phyloP scores from a whole-genome alignment of 2,329 filamentous ascomycete species.

The Pseudogymnoascus sp. region DNA sequence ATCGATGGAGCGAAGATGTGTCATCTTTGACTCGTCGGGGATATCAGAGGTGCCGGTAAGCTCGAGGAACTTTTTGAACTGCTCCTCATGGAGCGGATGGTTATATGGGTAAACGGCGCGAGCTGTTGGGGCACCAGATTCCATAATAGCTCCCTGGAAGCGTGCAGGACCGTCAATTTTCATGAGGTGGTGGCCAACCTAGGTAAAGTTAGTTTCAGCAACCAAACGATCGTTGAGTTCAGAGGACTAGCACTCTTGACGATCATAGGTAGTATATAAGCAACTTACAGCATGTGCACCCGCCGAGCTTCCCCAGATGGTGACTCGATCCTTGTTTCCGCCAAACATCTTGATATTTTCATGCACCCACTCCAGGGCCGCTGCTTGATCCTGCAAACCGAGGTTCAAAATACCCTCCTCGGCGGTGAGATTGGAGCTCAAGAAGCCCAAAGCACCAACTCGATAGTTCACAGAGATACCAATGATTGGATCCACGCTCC shows the following conservation, averaged over 20 bases:
- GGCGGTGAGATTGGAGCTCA: constrained; percentile 45
- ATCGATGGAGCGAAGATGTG: constrained; percentile 39
- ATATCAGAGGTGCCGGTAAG: constrained; percentile 40
- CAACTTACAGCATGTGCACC: constrained; percentile 51
- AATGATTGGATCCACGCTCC: constrained; percentile 41
- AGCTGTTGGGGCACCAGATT: constrained; percentile 49
- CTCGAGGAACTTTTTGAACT: constrained; percentile 49
- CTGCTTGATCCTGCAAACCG: constrained; percentile 54
- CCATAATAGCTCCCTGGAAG: constrained; percentile 47
- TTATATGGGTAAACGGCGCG: constrained; percentile 44
- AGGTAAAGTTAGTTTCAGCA: constrained; percentile 12
- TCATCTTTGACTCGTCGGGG: constrained; percentile 41
- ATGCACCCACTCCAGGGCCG: constrained; percentile 51
- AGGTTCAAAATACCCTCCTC: constrained; percentile 53
- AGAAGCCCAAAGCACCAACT: constrained; percentile 58
- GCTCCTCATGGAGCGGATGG: constrained; percentile 48
- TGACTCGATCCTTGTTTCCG: constrained; percentile 49
- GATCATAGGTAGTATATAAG: not conserved
- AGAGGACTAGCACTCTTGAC: constrained; percentile 10
- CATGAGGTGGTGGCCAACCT: constrained; percentile 63
- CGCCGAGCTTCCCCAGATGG: constrained; percentile 53
- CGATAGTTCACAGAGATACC: constrained; percentile 53
- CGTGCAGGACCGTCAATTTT: constrained; percentile 30
- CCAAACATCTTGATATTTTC: constrained; percentile 53
- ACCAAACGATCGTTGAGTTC: not conserved